Conservation (phyloP, 2,329 filamentous ascomycete species). For the Alternaria arbusti region DNA sequence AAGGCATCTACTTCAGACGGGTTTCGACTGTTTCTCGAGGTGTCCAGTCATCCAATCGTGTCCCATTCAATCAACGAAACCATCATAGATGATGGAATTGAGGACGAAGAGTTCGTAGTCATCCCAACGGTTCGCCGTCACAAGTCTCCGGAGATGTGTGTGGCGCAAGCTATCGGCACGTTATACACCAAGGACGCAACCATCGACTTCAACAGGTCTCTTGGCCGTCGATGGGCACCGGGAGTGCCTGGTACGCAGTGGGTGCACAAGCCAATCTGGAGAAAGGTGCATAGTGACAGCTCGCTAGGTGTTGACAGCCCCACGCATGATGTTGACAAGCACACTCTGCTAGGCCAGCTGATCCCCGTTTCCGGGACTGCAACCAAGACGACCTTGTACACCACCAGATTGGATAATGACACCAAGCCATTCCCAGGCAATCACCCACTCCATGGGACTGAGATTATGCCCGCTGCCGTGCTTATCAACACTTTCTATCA, state of each 20-base stretch:
- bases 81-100: neutral
- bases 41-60: conserved; percentile 52
- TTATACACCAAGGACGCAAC: neutral
- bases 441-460: neutral
- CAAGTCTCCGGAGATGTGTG: neutral
- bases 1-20: conserved; percentile 41
- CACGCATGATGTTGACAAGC: conserved; percentile 39
- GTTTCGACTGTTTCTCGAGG: conserved; percentile 49
- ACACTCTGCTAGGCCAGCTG: conserved; percentile 43
- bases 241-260: conserved; percentile 33
- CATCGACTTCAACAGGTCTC: neutral
- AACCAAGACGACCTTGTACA: neutral
- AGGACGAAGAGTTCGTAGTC: neutral
- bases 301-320: neutral
- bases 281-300: conserved; percentile 3
- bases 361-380: conserved; percentile 14
- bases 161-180: neutral
- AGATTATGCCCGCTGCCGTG: neutral
- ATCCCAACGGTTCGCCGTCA: neutral
- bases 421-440: neutral
- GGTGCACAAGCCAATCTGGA: conserved; percentile 25
- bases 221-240: neutral
- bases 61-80: conserved; percentile 52
- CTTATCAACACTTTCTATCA: neutral
- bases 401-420: neutral